Base-by-base conservation (phyloP, 2,329 filamentous ascomycete species). In the Leptodontidium sp. region DNA sequence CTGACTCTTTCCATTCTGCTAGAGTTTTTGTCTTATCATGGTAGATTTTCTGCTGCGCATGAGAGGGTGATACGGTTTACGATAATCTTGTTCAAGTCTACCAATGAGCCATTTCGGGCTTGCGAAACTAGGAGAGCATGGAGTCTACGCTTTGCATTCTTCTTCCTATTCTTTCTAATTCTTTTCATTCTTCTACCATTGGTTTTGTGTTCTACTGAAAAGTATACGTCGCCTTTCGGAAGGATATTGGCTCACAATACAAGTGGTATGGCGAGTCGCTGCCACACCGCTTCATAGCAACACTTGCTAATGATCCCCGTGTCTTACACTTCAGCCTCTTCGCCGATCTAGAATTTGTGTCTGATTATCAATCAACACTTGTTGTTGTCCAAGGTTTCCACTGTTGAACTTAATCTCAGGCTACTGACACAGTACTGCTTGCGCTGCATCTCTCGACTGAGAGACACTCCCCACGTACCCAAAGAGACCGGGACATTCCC, bases 321-420 rank as follows among this genome's bases (percentile, higher is more conserved):
- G 38, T 26, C n/a, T 59, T 26, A 59, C 55, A 43, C 11, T 59
- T 26, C 12, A 59, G 4, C 53, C n/a, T 59, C 35, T 15, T 43
- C 7, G 55, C 12, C 7, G n/a, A 43, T 40, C 35, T 59, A 43
- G 9, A 15, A 8, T 21, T 43, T 15, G 8, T 43, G 2, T 40
- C 35, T 43, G 35, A 59, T 59, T 59, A 24, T 59, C 17, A 38
- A 59, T 59, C 32, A 24, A 29, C 17, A 59, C 11, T 26, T 43
- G 55, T n/a, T 9, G 4, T 59, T 35, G 32, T 40, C 21, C 2
- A 43, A 59, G 6, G 9, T 38, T 40, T 26, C 8, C 4, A 59
- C 35, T 26, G 15, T 26, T 21, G 12, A 43, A 40, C 4, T 43
- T 21, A 40, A 43, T 43, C n/a, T 49, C 47, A 49, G 5, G 21